phyloP scores from a whole-genome alignment of 768 basidiomycete species.

The Phlebiopsis flavidoalba region DNA sequence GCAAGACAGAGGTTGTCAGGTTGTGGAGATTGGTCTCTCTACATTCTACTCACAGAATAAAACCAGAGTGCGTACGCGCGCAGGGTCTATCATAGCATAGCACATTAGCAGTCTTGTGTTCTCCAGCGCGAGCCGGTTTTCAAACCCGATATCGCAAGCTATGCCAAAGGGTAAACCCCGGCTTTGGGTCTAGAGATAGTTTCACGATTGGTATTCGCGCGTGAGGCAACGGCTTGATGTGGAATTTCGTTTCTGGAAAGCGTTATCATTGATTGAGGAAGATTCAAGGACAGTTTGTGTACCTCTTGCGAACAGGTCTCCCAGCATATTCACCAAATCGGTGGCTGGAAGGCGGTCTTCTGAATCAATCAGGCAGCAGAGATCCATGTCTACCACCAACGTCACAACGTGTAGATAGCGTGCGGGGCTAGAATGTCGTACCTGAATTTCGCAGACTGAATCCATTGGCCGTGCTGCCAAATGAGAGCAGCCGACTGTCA shows the following conservation, averaged over 20 bases:
- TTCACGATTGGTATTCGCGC: conserved; percentile 99
- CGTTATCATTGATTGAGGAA: neutral
- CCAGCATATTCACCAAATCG: conserved; percentile 92
- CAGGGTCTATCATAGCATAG: conserved; percentile 95
- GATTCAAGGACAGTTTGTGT: conserved; percentile 22
- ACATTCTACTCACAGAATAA: conserved; percentile 76
- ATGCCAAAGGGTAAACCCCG: conserved; percentile 80
- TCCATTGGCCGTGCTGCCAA: conserved; percentile 95
- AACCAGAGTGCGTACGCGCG: conserved; percentile 89
- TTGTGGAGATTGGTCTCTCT: neutral
- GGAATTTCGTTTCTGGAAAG: conserved; percentile 81
- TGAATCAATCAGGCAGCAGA: conserved; percentile 94
- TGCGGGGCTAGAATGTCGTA: conserved; percentile 23
- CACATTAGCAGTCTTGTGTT: conserved; percentile 95
- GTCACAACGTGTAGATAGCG: neutral
- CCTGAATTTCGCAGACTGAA: conserved; percentile 96
- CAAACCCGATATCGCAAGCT: conserved; percentile 97
- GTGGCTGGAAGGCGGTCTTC: conserved; percentile 72
- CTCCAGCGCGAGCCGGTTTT: conserved; percentile 94
- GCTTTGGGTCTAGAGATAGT: conserved; percentile 84
- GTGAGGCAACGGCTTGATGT: conserved; percentile 93
- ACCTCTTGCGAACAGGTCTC: conserved; percentile 92
- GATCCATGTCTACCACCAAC: conserved; percentile 80
- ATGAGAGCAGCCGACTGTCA: conserved; percentile 83
- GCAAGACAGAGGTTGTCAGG: conserved; percentile 41